Evolutionary conservation across 2,329 filamentous ascomycete species (phyloP).

Genomic region (Colletotrichum navitas): DNA sequence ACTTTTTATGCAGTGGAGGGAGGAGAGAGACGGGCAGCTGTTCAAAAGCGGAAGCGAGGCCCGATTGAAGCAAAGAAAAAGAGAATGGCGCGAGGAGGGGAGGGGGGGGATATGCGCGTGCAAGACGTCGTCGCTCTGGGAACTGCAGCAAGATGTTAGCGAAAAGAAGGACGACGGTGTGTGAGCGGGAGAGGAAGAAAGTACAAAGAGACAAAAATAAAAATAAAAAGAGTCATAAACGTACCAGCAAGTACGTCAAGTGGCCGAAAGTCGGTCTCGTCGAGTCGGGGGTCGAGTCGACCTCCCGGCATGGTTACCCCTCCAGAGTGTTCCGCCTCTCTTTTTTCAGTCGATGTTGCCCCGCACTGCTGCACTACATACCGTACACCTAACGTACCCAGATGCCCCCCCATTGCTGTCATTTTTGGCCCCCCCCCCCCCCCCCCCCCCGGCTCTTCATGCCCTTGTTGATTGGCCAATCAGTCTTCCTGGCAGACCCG

Average conservation of each 20-base stretch:
- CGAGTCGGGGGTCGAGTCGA: slow-evolving; percentile 19
- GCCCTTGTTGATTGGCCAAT: not conserved
- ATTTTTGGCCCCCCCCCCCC: not conserved
- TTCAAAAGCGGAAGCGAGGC: slow-evolving; percentile 10
- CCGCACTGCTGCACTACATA: slow-evolving; percentile 7
- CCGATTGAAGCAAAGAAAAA: slow-evolving; percentile 13
- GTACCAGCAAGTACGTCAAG: slow-evolving; percentile 29
- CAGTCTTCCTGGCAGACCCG: not conserved
- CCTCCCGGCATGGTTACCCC: not conserved
- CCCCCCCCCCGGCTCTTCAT: no score
- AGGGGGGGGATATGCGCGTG: slow-evolving; percentile 1
- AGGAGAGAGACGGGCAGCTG: slow-evolving; percentile 10
- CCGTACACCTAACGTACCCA: no score
- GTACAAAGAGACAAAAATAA: not conserved
- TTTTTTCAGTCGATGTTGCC: slow-evolving; percentile 12
- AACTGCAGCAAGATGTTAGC: slow-evolving; percentile 23
- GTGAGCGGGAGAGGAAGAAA: slow-evolving; percentile 10
- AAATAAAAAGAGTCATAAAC: slow-evolving; percentile 31
- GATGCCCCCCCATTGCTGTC: not conserved
- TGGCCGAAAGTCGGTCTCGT: slow-evolving; percentile 39
- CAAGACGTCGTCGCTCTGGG: slow-evolving; percentile 23
- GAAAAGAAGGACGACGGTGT: slow-evolving; percentile 19
- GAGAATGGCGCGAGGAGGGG: not conserved
- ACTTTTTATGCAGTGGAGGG: slow-evolving; percentile 5
- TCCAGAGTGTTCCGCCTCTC: not conserved